Percentiles rank a stretch among this genome's conserved stretches.
These are phyloP conservation scores for Bruguiera gymnorhiza DNA, from an alignment of 345 rosid genomes.

Conservation along the genomic window DNA sequence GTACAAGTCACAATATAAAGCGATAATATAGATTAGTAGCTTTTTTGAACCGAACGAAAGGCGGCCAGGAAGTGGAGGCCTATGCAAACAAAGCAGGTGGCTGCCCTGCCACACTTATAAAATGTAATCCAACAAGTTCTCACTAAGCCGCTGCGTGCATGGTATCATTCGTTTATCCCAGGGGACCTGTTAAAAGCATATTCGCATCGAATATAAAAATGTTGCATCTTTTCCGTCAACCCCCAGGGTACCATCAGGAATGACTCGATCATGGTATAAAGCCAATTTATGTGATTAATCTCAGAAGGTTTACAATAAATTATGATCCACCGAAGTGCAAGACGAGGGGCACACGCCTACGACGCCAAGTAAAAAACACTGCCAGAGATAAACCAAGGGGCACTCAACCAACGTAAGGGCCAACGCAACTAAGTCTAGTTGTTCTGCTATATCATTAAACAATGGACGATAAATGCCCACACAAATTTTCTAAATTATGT, in stretches of 20 bases:
- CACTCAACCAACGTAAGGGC: no score
- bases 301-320: not conserved
- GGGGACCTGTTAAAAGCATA: not conserved
- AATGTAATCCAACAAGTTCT: conserved; percentile 1
- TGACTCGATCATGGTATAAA: not conserved
- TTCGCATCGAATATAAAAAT: not conserved
- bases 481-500: no score
- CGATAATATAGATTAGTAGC: no score
- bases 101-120: no score
- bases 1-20: no score
- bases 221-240: conserved; percentile 2
- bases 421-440: no score
- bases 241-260: not conserved
- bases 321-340: not conserved
- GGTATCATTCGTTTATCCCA: not conserved
- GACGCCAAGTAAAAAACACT: no score
- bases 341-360: not conserved
- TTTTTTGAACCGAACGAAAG: no score
- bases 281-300: conserved; percentile 4
- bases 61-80: no score
- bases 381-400: not conserved
- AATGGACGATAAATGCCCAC: no score
- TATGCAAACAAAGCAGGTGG: no score
- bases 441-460: no score
- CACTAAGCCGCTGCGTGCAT: not conserved